Conservation (phyloP, 139 green algal genomes). For the Tetratostichococcus sp. region DNA sequence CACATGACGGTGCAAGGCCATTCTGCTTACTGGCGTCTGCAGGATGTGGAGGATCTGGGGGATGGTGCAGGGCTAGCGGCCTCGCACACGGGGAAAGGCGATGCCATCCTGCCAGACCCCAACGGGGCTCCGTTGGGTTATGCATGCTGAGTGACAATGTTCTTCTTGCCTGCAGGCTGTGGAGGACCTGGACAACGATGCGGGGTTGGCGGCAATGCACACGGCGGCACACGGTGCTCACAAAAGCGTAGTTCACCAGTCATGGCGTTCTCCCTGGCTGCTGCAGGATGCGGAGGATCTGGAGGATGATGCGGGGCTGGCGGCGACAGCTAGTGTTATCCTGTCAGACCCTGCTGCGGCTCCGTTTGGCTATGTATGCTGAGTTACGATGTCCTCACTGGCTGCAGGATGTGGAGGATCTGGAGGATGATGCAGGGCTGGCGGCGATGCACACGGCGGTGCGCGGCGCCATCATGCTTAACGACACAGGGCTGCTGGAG, state of each 20-base stretch:
- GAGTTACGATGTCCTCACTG: too few relatives aligned
- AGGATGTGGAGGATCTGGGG: conserved; percentile 84
- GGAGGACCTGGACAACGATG: conserved; percentile 93
- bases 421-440: conserved; percentile 84
- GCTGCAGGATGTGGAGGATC: conserved; percentile 80
- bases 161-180: conserved; percentile 61
- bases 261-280: too few relatives aligned
- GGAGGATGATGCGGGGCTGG: conserved; percentile 75
- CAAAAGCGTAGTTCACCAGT: too few relatives aligned
- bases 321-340: too few relatives aligned
- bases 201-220: conserved; percentile 68
- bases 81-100: too few relatives aligned
- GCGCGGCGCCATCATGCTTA: conserved; percentile 82
- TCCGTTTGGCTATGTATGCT: too few relatives aligned
- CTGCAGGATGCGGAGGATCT: conserved; percentile 84
- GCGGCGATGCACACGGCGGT: conserved; percentile 70
- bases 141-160: too few relatives aligned
- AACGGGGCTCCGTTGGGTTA: too few relatives aligned
- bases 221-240: conserved; percentile 58
- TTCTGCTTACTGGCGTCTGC: too few relatives aligned
- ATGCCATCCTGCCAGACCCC: too few relatives aligned
- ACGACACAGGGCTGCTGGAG: conserved; percentile 86
- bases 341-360: too few relatives aligned
- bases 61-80: conserved; percentile 66
- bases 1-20: too few relatives aligned